Base-by-base conservation (phyloP, 768 basidiomycete species). In the Amanita jacksonii region DNA sequence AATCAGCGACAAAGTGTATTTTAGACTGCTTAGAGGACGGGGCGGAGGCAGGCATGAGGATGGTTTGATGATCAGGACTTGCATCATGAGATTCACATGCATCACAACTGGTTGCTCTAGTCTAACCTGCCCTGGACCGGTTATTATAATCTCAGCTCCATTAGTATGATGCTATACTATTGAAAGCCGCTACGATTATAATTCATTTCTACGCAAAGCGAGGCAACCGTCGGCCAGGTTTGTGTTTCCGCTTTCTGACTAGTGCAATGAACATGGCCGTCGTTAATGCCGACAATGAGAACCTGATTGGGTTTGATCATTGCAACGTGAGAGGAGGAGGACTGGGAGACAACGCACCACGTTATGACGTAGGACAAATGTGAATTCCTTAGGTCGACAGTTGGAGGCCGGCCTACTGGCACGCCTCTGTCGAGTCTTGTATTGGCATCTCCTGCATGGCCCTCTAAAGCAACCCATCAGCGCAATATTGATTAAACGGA, bases 301-400 rank as follows among this genome's bases (percentile, higher is more conserved):
- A 92, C 93, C 93, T 96, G 32, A 13, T 15, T 15, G 34, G 12
- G 10, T 12, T 43, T 28, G 46, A 15, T 43, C 18, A n/a, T n/a
- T n/a, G n/a, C n/a, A n/a, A n/a, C 48, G 35, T 10, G 31, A 18
- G 10, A 1, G 41, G 24, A 42, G 36, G 45, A 27, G 45, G 16
- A 40, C 22, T 18, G 39, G 25, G 31, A 38, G 23, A 15, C 6
- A 27, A 56, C 72, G 27, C 57, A 92, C 96, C 96, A 99, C 8
- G 93, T 99, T 10, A 85, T 75, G 3, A 96, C 89, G 63, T 99
- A 99, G 8, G 90, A 92, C 5, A 88, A 71, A 65, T 99, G 96
- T 28, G 89, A 78, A 61, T 99, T 99, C 38, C 96, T 74, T 35
- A 99, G 65, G 54, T 97, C 90, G 19, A 97, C 79, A 2, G 77